A percentile compares a stretch with the other conserved stretches of the same genome.
These are phyloP conservation scores for Eucalyptus globulus DNA, from an alignment of 345 rosid species.

Conservation along the genomic window DNA sequence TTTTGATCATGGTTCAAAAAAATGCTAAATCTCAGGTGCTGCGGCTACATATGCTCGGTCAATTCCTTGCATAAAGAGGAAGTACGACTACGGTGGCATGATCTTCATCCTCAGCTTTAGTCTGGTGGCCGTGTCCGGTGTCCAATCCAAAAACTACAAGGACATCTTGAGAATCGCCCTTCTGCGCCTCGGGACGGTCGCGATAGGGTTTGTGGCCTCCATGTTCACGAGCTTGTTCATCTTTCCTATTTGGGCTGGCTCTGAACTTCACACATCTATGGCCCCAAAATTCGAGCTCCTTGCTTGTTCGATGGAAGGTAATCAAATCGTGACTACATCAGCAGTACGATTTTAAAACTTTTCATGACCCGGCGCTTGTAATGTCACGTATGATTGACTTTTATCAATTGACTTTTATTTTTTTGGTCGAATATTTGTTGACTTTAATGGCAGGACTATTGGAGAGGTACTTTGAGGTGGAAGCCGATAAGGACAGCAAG, in stretches of 20 bases:
- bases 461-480: slow-evolving; percentile 18
- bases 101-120: slow-evolving; percentile 75
- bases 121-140: slow-evolving; percentile 66
- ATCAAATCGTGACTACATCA: neutral
- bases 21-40: slow-evolving; percentile 19
- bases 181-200: slow-evolving; percentile 50
- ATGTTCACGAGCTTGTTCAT: slow-evolving; percentile 40
- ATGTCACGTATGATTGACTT: neutral
- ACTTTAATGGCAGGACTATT: slow-evolving; percentile 16
- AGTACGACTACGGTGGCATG: slow-evolving; percentile 57
- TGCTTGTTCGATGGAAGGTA: slow-evolving; percentile 63
- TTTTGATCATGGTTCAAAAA: no score
- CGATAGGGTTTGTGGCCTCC: slow-evolving; percentile 54
- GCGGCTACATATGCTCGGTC: slow-evolving; percentile 55
- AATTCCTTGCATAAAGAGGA: slow-evolving; percentile 41
- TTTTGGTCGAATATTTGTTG: no score
- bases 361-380: neutral
- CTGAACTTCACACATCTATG: slow-evolving; percentile 56
- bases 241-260: slow-evolving; percentile 37
- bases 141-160: neutral
- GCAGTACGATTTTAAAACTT: neutral
- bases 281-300: slow-evolving; percentile 41
- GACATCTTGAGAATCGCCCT: rapidly evolving
- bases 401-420: neutral
- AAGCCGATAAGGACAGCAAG: slow-evolving; percentile 9